Conservation (phyloP, 345 rosid species). For the Arabis hirsuta region DNA sequence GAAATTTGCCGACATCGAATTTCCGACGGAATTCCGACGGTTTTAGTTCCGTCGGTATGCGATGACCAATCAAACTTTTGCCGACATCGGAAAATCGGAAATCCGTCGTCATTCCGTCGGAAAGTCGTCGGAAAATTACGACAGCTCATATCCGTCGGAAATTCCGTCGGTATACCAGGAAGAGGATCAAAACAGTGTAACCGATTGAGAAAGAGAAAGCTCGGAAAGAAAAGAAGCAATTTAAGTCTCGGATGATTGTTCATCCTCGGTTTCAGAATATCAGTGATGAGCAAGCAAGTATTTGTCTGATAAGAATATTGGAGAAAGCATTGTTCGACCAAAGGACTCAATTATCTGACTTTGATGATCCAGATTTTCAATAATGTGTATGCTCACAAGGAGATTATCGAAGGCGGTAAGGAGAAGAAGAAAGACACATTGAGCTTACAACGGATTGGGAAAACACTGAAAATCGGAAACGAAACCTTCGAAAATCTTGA, state of each 20-base stretch:
- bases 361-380: constrained; percentile 72
- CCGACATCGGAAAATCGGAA: no score
- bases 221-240: constrained; percentile 75
- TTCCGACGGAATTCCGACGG: no score
- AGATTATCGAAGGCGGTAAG: constrained; percentile 80
- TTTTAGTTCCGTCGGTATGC: no score
- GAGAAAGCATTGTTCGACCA: constrained; percentile 84
- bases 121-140: no score
- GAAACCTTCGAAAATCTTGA: constrained; percentile 92
- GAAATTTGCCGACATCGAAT: no score
- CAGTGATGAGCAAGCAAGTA: constrained; percentile 84
- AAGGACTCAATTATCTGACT: constrained; percentile 79
- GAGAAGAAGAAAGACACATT: constrained; percentile 57
- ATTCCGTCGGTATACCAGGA: no score
- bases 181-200: constrained; percentile 59
- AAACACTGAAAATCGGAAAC: constrained; percentile 80
- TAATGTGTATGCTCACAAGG: constrained; percentile 86
- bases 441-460: constrained; percentile 79
- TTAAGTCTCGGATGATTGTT: constrained; percentile 83
- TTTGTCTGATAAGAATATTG: constrained; percentile 76
- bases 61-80: no score
- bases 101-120: no score
- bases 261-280: constrained; percentile 92
- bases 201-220: constrained; percentile 71
- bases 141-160: no score